A percentile compares a stretch with the other conserved stretches of the same genome.
Conservation (phyloP, 768 basidiomycete genomes). For the Lyophyllum decastes region DNA sequence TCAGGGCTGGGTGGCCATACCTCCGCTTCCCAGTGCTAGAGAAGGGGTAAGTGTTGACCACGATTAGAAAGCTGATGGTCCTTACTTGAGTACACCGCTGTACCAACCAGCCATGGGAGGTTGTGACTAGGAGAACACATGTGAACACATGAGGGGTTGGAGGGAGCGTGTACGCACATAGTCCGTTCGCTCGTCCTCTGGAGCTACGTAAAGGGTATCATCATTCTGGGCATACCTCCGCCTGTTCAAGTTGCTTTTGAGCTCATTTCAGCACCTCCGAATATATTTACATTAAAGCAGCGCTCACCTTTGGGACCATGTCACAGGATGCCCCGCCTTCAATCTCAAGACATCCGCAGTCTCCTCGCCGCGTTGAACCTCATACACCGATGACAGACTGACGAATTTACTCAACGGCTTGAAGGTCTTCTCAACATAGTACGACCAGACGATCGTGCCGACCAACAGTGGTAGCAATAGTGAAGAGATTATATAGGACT, state of each 20-base stretch:
- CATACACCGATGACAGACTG: slow-evolving; percentile 82
- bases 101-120: slow-evolving; percentile 98
- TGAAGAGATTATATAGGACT: slow-evolving; percentile 50
- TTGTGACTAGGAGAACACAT: slow-evolving; percentile 63
- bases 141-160: not conserved
- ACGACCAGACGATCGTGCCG: slow-evolving; percentile 79
- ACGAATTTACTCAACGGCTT: slow-evolving; percentile 79
- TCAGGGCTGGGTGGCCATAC: slow-evolving; percentile 94
- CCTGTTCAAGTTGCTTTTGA: slow-evolving; percentile 73
- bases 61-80: not conserved
- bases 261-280: slow-evolving; percentile 1
- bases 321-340: slow-evolving; percentile 83
- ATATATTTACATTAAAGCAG: not conserved
- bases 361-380: slow-evolving; percentile 89
- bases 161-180: slow-evolving; percentile 52
- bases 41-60: slow-evolving; percentile 2
- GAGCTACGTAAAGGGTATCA: slow-evolving; percentile 93
- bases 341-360: slow-evolving; percentile 76
- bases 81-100: slow-evolving; percentile 86
- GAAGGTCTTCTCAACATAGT: slow-evolving; percentile 70
- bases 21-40: slow-evolving; percentile 88
- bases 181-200: slow-evolving; percentile 90
- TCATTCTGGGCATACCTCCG: slow-evolving; percentile 92
- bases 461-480: slow-evolving; percentile 74
- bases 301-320: slow-evolving; percentile 81